Percentiles rank a stretch among this genome's conserved stretches.
phyloP scores from a whole-genome alignment of 1,139 yeast genomes.

The Zygoascus meyerae region DNA sequence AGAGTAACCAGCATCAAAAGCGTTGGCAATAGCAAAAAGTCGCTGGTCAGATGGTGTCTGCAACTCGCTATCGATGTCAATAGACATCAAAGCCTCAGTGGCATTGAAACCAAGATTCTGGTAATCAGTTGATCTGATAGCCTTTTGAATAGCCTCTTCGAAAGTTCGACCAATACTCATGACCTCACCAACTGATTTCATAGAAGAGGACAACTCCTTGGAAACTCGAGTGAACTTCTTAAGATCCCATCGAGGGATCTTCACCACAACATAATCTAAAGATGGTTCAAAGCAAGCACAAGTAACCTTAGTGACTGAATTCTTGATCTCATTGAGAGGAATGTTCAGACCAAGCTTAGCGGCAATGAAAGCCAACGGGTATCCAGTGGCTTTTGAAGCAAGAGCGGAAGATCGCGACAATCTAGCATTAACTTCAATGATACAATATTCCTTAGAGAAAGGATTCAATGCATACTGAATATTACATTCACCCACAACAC shows the following conservation, averaged over 20 bases:
- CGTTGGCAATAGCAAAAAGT: slow-evolving; percentile 93
- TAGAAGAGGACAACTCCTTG: slow-evolving; percentile 79
- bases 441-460: slow-evolving; percentile 88
- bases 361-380: slow-evolving; percentile 96
- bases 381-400: slow-evolving; percentile 98
- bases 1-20: slow-evolving; percentile 75
- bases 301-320: slow-evolving; percentile 91
- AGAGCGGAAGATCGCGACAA: slow-evolving; percentile 95
- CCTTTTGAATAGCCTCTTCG: slow-evolving; percentile 97
- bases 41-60: slow-evolving; percentile 97
- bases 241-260: slow-evolving; percentile 99
- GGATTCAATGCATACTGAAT: slow-evolving; percentile 97
- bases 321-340: slow-evolving; percentile 86
- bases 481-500: slow-evolving; percentile 99
- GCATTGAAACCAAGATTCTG: slow-evolving; percentile 90
- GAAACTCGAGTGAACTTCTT: slow-evolving; percentile 93
- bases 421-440: slow-evolving; percentile 97
- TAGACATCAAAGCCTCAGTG: slow-evolving; percentile 80
- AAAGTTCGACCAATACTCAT: slow-evolving; percentile 98
- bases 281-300: slow-evolving; percentile 98
- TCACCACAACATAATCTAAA: slow-evolving; percentile 92
- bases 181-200: slow-evolving; percentile 99
- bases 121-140: slow-evolving; percentile 93
- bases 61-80: slow-evolving; percentile 84
- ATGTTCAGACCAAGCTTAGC: slow-evolving; percentile 94